Base-by-base conservation (phyloP, 164 flowering plant genomes). In the Liquidambar formosana region DNA sequence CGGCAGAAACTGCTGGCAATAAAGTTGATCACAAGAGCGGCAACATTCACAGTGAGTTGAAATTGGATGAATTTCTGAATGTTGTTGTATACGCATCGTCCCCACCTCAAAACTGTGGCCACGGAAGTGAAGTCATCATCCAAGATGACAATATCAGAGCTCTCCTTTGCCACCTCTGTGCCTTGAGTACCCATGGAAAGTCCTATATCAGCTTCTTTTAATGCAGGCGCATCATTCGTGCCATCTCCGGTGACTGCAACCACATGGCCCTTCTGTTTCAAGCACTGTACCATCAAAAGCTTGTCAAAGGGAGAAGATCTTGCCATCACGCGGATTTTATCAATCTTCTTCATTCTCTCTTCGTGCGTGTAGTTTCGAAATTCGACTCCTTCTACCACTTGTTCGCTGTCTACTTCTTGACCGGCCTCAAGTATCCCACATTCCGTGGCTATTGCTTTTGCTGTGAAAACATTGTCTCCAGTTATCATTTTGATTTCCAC, bases 231-330 rank as follows among this genome's bases (percentile, higher is more conserved):
- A 64, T 89, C 95, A 65, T 89, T 89, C 45, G 90, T 89, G 61
- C 95, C 95, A 62, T 89, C 95, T 54, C 95, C 95, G 0, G 90
- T 89, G 62, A 89, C 90, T 9, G 90, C 95, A 41, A 89, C 92
- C 26, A 87, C 92, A 43, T 88, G 86, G 18, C 92, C 90, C 61
- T 83, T 84, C 64, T 78, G 73, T 71, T 85, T 86, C 76, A 89
- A 64, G 76, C 89, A 86, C 51, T 86, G 81, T 8, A 89, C 90
- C 91, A 89, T 86, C 64, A 89, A 57, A 44, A 86, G 88, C 80
- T 89, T 89, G 83, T 89, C 94, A 12, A 80, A 69, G 0, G 94
- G 94, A n/a, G n/a, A n/a, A n/a, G n/a, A n/a, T n/a, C n/a, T n/a
- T n/a, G n/a, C n/a, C n/a, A n/a, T n/a, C n/a, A 89, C 94, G 0